phyloP scores from a whole-genome alignment of 257 asterid species.

The Solanum lignicaule region DNA sequence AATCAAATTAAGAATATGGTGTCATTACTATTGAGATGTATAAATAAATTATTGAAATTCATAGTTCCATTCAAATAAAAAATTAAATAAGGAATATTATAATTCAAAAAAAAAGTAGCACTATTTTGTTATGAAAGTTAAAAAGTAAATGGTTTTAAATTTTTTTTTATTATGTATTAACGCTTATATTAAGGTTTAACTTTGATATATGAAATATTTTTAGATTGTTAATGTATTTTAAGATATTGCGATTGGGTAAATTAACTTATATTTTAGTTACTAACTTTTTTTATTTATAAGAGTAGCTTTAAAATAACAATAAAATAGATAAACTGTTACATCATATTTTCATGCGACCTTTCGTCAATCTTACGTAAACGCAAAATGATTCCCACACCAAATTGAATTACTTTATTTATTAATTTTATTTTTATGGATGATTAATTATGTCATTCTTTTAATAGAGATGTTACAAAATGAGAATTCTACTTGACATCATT shows the following conservation, averaged over 20 bases:
- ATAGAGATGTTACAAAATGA: not conserved
- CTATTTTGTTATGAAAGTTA: not conserved
- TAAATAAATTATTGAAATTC: not conserved
- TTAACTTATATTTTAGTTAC: not conserved
- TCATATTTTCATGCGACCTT: too few relatives aligned
- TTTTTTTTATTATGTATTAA: too few relatives aligned
- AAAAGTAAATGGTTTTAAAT: not conserved
- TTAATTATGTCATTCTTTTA: not conserved
- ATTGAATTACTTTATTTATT: not conserved
- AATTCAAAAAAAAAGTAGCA: too few relatives aligned
- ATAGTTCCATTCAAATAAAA: not conserved
- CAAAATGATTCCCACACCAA: not conserved
- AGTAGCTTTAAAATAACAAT: too few relatives aligned
- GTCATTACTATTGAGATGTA: too few relatives aligned
- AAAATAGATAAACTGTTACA: not conserved
- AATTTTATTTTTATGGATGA: not conserved
- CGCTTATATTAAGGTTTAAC: not conserved
- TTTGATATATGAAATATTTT: not conserved
- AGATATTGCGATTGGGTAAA: not conserved
- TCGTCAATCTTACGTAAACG: not conserved
- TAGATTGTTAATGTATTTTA: not conserved
- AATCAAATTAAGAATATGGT: too few relatives aligned
- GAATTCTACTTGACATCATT: not conserved
- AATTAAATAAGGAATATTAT: not conserved
- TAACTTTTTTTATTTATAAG: not conserved